Percentiles rank a stretch among this genome's conserved stretches.
These are phyloP conservation scores for Astragalus membranaceus DNA, from an alignment of 306 rosid species.

Conservation along the genomic window DNA sequence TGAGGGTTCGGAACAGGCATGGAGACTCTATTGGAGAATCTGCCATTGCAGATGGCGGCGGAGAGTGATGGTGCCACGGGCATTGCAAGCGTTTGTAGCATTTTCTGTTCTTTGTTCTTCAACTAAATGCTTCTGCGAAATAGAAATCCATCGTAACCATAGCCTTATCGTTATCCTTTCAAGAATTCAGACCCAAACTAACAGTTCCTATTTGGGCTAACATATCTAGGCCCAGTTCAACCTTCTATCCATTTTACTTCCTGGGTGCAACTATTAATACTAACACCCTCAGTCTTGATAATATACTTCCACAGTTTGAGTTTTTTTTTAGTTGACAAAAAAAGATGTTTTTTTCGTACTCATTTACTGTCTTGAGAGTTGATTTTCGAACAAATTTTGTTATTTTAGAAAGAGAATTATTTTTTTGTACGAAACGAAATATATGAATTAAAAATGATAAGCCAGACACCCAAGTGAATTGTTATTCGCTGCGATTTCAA, in stretches of 20 bases:
- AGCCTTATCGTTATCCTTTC: constrained; percentile 14
- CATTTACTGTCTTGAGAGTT: too few species aligned
- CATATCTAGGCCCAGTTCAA: not conserved
- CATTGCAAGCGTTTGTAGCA: constrained; percentile 75
- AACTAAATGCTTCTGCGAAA: not conserved
- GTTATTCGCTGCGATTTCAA: too few species aligned
- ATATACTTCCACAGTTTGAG: too few species aligned
- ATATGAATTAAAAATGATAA: too few species aligned
- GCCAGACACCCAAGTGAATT: too few species aligned
- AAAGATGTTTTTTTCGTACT: too few species aligned
- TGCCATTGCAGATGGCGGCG: constrained; percentile 35
- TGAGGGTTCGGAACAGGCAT: constrained; percentile 32
- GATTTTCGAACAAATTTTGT: too few species aligned
- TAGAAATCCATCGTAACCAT: not conserved
- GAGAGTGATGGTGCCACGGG: constrained; percentile 71
- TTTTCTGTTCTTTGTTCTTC: constrained; percentile 7
- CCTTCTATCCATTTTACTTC: not conserved
- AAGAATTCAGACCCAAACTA: not conserved
- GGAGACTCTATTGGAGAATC: constrained; percentile 40
- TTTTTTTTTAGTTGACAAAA: too few species aligned
- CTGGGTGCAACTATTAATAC: not conserved
- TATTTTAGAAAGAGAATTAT: too few species aligned
- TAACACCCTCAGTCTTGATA: too few species aligned
- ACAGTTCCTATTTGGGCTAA: not conserved
- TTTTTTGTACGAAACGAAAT: too few species aligned